phyloP scores from a whole-genome alignment of 495 filamentous ascomycete species.

The Aspergillus funiculosus region DNA sequence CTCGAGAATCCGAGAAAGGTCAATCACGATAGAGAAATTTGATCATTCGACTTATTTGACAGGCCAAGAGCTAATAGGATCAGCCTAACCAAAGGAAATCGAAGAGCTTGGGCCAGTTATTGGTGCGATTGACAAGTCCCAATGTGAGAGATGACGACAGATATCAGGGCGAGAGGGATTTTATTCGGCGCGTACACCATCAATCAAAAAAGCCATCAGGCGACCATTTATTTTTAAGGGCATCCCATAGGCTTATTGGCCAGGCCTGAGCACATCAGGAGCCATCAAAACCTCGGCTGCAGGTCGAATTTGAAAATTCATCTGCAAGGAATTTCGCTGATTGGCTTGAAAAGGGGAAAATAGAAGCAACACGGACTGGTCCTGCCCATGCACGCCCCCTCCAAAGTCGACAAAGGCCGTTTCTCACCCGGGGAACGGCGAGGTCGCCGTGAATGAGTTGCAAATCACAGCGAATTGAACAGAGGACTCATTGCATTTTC shows the following conservation, averaged over 20 bases:
- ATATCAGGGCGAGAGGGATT: constrained; percentile 5
- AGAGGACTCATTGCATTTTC: too few relatives aligned
- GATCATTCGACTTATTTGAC: constrained; percentile 4
- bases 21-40: constrained; percentile 9
- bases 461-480: too few relatives aligned
- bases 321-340: constrained; percentile 33
- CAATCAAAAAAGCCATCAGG: constrained; percentile 11
- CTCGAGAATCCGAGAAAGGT: not conserved
- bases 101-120: constrained; percentile 37
- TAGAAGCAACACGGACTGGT: constrained; percentile 24
- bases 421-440: constrained; percentile 7
- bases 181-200: constrained; percentile 8
- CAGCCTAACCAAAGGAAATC: constrained; percentile 24
- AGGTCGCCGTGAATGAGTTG: constrained; percentile 1
- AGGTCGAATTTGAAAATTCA: constrained; percentile 27
- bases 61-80: constrained; percentile 20
- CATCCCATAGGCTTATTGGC: constrained; percentile 11
- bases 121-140: constrained; percentile 18
- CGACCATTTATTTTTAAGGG: constrained; percentile 5
- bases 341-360: constrained; percentile 22
- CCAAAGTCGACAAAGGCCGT: constrained; percentile 26
- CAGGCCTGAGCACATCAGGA: constrained; percentile 13
- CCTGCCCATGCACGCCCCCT: constrained; percentile 25
- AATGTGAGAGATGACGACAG: constrained; percentile 21
- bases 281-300: constrained; percentile 25